A percentile compares a stretch with the other conserved stretches of the same genome.
These are phyloP conservation scores for Cryptococcus maquisensis DNA, from an alignment of 1,284 basidiomycete species.

Conservation along the genomic window DNA sequence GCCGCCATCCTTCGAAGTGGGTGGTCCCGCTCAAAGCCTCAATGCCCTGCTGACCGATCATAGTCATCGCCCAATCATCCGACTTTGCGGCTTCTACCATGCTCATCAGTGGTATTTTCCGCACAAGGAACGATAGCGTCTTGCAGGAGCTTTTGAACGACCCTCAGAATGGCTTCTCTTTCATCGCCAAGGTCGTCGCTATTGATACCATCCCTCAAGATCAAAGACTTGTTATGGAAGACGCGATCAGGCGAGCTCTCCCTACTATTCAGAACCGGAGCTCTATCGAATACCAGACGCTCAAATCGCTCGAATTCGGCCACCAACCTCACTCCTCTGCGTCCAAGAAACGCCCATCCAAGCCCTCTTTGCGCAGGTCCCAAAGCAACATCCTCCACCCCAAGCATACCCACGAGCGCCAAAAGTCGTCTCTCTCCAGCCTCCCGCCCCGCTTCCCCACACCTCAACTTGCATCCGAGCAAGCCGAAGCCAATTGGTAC, in stretches of 20 bases:
- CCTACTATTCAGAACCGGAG: conserved; percentile 82
- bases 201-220: conserved; percentile 71
- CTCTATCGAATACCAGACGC: conserved; percentile 81
- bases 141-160: conserved; percentile 89
- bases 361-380: background rate
- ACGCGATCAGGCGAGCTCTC: conserved; percentile 80
- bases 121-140: conserved; percentile 76
- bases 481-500: background rate
- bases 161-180: conserved; percentile 92
- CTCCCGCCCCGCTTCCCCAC: too few relatives aligned
- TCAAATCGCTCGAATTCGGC: conserved; percentile 81
- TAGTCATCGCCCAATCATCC: conserved; percentile 79
- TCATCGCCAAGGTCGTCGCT: conserved; percentile 87
- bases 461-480: too few relatives aligned
- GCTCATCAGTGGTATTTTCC: conserved; percentile 75
- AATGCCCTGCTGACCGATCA: background rate
- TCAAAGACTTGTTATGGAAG: conserved; percentile 66
- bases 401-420: background rate
- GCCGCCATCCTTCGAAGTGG: conserved; percentile 77
- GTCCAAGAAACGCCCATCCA: background rate
- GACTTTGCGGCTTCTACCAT: conserved; percentile 73
- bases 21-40: conserved; percentile 3
- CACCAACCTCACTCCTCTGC: background rate
- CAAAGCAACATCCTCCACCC: background rate
- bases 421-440: background rate